phyloP scores from a whole-genome alignment of 345 rosid species.

The Brassica incana region DNA sequence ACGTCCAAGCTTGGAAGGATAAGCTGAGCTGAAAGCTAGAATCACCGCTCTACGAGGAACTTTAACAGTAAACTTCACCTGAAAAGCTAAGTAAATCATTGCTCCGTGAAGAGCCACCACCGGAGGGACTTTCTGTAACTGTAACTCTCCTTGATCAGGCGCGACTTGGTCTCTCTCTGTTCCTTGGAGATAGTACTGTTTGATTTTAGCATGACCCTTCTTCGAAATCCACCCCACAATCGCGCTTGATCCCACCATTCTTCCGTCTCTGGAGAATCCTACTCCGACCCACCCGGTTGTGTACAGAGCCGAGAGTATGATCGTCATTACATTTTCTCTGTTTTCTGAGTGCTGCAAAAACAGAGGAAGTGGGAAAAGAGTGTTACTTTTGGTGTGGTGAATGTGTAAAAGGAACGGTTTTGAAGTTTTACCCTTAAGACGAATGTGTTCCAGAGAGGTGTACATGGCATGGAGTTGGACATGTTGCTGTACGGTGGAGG shows the following conservation, averaged over 20 bases:
- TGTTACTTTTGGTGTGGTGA: background rate
- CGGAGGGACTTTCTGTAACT: slow-evolving; percentile 65
- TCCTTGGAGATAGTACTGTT: slow-evolving; percentile 80
- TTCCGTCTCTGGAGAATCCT: slow-evolving; percentile 81
- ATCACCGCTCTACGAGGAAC: slow-evolving; percentile 61
- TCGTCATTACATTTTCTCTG: slow-evolving; percentile 64
- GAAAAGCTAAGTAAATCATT: slow-evolving; percentile 76
- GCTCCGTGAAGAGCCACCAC: slow-evolving; percentile 74
- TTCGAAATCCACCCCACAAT: slow-evolving; percentile 84
- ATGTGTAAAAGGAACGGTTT: background rate
- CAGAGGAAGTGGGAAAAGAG: background rate
- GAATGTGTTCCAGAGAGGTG: slow-evolving; percentile 78
- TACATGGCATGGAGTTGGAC: slow-evolving; percentile 55
- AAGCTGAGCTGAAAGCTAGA: slow-evolving; percentile 62
- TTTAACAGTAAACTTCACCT: slow-evolving; percentile 55
- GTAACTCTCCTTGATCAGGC: slow-evolving; percentile 72
- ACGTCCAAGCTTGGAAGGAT: slow-evolving; percentile 51
- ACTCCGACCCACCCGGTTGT: slow-evolving; percentile 94
- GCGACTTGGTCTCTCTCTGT: slow-evolving; percentile 55
- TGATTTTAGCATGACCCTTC: slow-evolving; percentile 71
- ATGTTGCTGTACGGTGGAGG: slow-evolving; percentile 77
- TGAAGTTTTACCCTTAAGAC: slow-evolving; percentile 63
- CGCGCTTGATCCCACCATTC: slow-evolving; percentile 89
- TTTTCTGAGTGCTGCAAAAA: slow-evolving; percentile 60
- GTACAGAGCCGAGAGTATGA: slow-evolving; percentile 68